These are phyloP conservation scores for Cryptosporidium felis DNA, from an alignment of 169 alveolate genomes.

Conservation along the genomic window DNA sequence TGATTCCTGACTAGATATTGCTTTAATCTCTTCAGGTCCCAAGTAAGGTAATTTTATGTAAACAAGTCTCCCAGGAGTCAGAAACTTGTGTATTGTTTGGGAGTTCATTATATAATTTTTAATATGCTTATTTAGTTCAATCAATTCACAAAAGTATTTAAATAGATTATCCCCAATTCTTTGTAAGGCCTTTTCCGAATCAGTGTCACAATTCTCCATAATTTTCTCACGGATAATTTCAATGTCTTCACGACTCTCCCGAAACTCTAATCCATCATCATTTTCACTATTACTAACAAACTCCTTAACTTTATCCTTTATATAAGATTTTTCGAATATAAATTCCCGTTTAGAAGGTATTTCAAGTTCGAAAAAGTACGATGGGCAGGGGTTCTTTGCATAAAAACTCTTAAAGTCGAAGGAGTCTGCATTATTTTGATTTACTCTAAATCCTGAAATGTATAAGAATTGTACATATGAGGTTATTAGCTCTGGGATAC, in stretches of 20 bases:
- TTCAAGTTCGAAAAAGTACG: background rate
- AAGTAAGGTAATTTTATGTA: slow-evolving; percentile 78
- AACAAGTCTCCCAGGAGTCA: slow-evolving; percentile 87
- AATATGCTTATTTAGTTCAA: slow-evolving; percentile 71
- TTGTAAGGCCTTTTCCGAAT: slow-evolving; percentile 12
- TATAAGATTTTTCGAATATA: background rate
- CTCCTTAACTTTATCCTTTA: background rate
- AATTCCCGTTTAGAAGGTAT: slow-evolving; percentile 5
- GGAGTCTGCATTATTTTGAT: background rate
- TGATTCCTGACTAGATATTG: slow-evolving; percentile 7
- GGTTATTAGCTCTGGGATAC: background rate
- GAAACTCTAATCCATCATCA: background rate
- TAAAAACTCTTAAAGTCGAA: slow-evolving; percentile 3
- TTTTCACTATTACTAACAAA: background rate
- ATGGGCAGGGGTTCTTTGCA: background rate
- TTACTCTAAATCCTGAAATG: slow-evolving; percentile 20
- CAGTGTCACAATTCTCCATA: background rate
- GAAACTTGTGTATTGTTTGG: slow-evolving; percentile 81
- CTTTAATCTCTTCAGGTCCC: slow-evolving; percentile 80
- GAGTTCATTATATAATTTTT: slow-evolving; percentile 77
- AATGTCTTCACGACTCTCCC: background rate
- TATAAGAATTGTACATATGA: slow-evolving; percentile 33
- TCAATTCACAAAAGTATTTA: slow-evolving; percentile 12
- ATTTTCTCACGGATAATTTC: slow-evolving; percentile 2
- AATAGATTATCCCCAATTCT: slow-evolving; percentile 21